A percentile compares a stretch with the other conserved stretches of the same genome.
Evolutionary conservation across 2,329 filamentous ascomycete genomes (phyloP).

Genomic region (Onygenales sp.): DNA sequence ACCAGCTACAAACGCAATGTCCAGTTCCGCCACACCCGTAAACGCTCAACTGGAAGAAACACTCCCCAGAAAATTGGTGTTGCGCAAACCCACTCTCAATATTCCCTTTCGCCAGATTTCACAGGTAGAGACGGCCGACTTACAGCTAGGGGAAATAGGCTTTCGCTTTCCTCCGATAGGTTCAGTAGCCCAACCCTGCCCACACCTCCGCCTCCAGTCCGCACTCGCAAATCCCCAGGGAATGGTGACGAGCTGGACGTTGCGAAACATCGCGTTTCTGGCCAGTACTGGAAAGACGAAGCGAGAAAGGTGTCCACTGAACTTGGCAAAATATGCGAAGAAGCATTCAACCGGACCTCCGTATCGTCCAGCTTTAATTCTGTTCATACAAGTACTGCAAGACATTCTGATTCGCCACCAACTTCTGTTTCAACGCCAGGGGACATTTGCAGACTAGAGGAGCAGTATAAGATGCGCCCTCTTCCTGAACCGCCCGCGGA

Average conservation of each 20-base stretch:
- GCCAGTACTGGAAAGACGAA: conserved; percentile 60
- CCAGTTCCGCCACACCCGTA: conserved; percentile 51
- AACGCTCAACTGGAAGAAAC: conserved; percentile 21
- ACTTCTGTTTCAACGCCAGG: conserved; percentile 33
- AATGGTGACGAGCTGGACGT: conserved; percentile 25
- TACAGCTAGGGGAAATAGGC: conserved; percentile 13
- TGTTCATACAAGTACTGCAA: conserved; percentile 29
- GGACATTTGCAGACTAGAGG: conserved; percentile 11
- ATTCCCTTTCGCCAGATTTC: conserved; percentile 13
- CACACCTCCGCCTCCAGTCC: conserved; percentile 29
- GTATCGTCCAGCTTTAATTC: conserved; percentile 43
- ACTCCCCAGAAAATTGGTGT: conserved; percentile 16
- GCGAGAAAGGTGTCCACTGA: conserved; percentile 74
- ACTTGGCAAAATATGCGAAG: conserved; percentile 82
- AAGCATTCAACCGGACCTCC: conserved; percentile 71
- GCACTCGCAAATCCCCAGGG: conserved; percentile 20
- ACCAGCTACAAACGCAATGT: conserved; percentile 52
- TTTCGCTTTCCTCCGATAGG: conserved; percentile 14
- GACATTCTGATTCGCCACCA: conserved; percentile 43
- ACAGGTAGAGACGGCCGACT: neutral
- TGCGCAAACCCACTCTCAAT: conserved; percentile 16
- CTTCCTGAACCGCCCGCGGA: conserved; percentile 37
- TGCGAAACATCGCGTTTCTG: conserved; percentile 32
- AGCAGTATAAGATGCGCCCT: conserved; percentile 27
- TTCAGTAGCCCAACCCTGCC: conserved; percentile 31